Percentiles rank a stretch among this genome's conserved stretches.
Evolutionary conservation across 176 grass and related monocot genomes (phyloP).

Genomic region (Paspalum vaginatum): DNA sequence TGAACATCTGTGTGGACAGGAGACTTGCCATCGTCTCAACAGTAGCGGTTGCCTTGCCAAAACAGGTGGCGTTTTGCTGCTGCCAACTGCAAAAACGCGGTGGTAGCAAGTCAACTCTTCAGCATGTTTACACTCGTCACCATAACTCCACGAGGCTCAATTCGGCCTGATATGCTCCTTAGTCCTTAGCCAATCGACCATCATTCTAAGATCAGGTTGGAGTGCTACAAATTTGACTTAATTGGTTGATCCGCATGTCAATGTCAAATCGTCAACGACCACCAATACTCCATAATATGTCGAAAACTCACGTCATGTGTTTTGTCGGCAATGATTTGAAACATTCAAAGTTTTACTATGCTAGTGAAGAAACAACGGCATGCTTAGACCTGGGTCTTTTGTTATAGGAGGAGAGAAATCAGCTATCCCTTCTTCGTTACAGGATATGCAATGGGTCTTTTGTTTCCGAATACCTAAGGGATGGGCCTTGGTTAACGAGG

Average conservation of each 20-base stretch:
- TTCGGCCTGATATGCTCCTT: neutral
- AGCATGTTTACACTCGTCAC: conserved; percentile 29
- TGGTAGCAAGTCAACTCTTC: conserved; percentile 7
- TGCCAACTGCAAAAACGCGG: neutral
- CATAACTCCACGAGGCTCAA: neutral
- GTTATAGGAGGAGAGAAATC: too few species aligned
- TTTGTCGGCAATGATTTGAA: too few species aligned
- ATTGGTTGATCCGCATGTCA: neutral
- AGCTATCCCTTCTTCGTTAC: too few species aligned
- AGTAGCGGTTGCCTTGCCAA: neutral
- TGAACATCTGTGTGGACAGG: too few species aligned
- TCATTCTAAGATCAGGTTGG: neutral
- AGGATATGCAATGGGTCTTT: too few species aligned
- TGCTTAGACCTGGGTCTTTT: too few species aligned
- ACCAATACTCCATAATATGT: neutral
- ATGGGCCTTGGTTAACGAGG: neutral
- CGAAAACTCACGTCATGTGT: too few species aligned
- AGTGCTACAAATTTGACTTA: conserved; percentile 22
- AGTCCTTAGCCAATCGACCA: neutral
- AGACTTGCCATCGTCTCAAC: too few species aligned
- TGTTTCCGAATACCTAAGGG: too few species aligned
- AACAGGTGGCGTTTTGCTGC: neutral
- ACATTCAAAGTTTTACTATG: too few species aligned
- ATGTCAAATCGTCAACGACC: neutral
- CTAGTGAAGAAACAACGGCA: too few species aligned